Evolutionary conservation across 202 grass and related monocot species (phyloP).

Genomic region (Dendrocalamus latiflorus): DNA sequence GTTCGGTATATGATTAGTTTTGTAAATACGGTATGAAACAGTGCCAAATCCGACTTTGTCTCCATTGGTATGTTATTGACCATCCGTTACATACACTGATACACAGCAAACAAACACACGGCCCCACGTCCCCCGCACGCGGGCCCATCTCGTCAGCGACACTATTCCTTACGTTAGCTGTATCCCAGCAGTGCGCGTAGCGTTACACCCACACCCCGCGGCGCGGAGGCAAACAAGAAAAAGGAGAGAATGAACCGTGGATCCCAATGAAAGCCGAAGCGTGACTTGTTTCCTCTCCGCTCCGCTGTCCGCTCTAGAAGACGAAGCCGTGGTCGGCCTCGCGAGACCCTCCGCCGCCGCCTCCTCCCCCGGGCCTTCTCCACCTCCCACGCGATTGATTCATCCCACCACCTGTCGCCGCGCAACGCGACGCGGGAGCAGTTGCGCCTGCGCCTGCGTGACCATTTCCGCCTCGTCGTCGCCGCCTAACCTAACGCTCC

Average conservation of each 20-base stretch:
- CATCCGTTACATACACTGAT: too few species aligned
- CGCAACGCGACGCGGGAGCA: slow-evolving; percentile 1
- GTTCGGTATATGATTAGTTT: too few species aligned
- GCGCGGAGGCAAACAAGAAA: neutral
- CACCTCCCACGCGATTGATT: neutral
- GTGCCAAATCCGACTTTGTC: too few species aligned
- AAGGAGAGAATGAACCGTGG: too few species aligned
- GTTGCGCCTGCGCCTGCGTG: neutral
- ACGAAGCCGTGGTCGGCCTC: too few species aligned
- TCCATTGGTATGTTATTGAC: too few species aligned
- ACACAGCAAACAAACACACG: neutral
- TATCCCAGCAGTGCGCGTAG: neutral
- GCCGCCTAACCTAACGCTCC: slow-evolving; percentile 18
- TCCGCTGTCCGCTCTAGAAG: too few species aligned
- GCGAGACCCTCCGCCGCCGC: neutral
- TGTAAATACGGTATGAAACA: too few species aligned
- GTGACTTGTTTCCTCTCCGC: too few species aligned
- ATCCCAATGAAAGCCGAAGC: slow-evolving; percentile 15
- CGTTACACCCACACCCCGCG: neutral
- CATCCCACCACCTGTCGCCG: neutral
- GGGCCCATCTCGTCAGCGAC: neutral
- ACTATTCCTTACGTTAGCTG: neutral
- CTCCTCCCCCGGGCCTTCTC: too few species aligned
- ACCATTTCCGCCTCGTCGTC: slow-evolving; percentile 31
- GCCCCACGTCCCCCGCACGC: neutral